Base-by-base conservation (phyloP, 2,329 filamentous ascomycete genomes). In the Xylariaceae sp. region DNA sequence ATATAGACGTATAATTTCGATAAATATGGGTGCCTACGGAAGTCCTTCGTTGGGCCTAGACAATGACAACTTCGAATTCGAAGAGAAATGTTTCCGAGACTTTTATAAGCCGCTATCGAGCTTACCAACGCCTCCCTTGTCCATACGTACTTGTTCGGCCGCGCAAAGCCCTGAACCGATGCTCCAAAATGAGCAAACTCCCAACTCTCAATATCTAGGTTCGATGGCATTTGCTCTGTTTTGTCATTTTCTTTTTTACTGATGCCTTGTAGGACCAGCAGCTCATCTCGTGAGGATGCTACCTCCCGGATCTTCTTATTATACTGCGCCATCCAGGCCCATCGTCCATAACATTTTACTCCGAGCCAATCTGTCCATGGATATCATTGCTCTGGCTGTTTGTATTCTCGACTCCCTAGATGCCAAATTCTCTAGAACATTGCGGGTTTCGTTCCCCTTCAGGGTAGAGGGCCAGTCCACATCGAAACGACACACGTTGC, bases 71-170 rank as follows among this genome's bases (percentile, higher is more conserved):
- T 71, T 71, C 56, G 75, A 76, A 59, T 71, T 73, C 55, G 74
- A 75, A 61, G 72, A 75, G 51, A 73, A 74, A 55, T 81, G 80
- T 66, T 82, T 83, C 60, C 65, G 68, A 48, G 71, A 72, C 52
- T 83, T 82, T 56, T 87, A 86, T 67, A 77, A 81, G 42, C 83
- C 83, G 10, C 73, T 87, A 45, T 86, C 83, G 30, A 85, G 83
- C 65, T 75, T 87, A 18, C 83, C 83, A 18, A 87, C 83, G 45
- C 83, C 83, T 54, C 83, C 83, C 40, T 76, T 76, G 11, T 83
- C 80, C 40, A 76, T 75, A 44, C 69, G 68, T 51, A 70, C 62
- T 55, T 73, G 73, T 11, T 74, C 72, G 32, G 70, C 70, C 27
- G 62, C 65, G 38, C 72, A 74, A 59, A 75, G 74, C 43, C 73